These are phyloP conservation scores for Botryotinia narcissicola DNA, from an alignment of 2,329 filamentous ascomycete species.

Conservation along the genomic window DNA sequence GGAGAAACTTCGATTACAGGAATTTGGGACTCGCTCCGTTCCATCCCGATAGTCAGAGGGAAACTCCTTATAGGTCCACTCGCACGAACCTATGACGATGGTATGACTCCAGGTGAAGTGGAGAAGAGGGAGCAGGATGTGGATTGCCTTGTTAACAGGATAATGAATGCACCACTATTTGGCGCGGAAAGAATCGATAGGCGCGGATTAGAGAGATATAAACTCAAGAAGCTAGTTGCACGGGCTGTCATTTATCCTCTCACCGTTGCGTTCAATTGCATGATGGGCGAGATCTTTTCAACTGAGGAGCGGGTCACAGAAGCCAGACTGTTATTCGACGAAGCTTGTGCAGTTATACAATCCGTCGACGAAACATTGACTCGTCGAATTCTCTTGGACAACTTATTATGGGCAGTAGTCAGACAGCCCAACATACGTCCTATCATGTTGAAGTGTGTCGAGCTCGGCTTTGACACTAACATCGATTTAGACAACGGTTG, in stretches of 20 bases:
- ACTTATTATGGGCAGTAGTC: conserved; percentile 12
- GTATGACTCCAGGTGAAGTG: background rate
- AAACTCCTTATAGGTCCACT: conserved; percentile 3
- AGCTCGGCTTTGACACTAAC: background rate
- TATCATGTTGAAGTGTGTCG: conserved; percentile 10
- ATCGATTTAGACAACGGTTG: conserved; percentile 14
- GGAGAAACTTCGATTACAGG: background rate
- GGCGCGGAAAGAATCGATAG: background rate
- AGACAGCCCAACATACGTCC: background rate
- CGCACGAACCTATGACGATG: conserved; percentile 8
- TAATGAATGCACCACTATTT: conserved; percentile 3
- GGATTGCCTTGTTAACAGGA: background rate
- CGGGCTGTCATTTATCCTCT: conserved; percentile 12
- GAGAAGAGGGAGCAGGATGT: background rate
- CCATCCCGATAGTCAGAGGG: background rate
- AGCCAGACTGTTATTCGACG: background rate
- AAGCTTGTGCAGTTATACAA: conserved; percentile 5
- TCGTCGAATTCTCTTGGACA: background rate
- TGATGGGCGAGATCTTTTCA: conserved; percentile 11
- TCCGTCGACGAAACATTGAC: background rate
- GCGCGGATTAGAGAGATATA: background rate
- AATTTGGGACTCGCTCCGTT: background rate
- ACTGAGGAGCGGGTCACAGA: conserved; percentile 7
- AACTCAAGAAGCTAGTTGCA: conserved; percentile 1
- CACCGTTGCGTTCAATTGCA: conserved; percentile 11